Conservation (phyloP, 176 grass and related monocot species). For the Panicum miliaceum region DNA sequence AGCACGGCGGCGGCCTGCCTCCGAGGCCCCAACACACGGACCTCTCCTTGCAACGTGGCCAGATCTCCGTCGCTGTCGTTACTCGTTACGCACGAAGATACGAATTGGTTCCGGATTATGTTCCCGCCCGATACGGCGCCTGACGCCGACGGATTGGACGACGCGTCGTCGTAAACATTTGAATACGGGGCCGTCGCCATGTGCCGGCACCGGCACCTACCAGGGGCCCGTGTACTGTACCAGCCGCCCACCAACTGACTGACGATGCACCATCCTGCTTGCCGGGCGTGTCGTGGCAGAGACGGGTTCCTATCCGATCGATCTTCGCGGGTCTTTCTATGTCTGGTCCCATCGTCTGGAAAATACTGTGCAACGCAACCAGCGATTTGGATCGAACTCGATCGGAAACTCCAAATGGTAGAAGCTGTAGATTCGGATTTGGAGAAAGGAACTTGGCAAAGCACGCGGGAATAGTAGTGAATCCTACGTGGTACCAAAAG, state of each 20-base stretch:
- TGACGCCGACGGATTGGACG: slow-evolving; percentile 26
- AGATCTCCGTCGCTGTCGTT: not conserved
- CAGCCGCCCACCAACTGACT: slow-evolving; percentile 44
- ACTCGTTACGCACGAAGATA: not conserved
- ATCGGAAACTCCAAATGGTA: not conserved
- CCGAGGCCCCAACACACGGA: slow-evolving; percentile 15
- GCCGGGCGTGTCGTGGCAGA: not conserved
- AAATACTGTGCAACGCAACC: not conserved
- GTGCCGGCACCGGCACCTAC: slow-evolving; percentile 33
- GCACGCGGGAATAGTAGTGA: not conserved
- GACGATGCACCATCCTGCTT: not conserved
- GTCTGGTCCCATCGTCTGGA: not conserved
- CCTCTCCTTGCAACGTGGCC: not conserved
- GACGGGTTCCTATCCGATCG: not conserved
- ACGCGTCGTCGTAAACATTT: not conserved
- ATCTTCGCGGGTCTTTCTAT: slow-evolving; percentile 16
- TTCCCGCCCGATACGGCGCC: not conserved
- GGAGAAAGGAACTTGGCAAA: not conserved
- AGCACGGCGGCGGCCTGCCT: slow-evolving; percentile 33
- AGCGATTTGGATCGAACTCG: not conserved
- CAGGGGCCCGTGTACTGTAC: slow-evolving; percentile 34
- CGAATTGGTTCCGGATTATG: not conserved
- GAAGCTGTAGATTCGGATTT: not conserved
- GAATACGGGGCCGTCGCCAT: slow-evolving; percentile 39
- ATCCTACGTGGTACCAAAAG: not conserved